Base-by-base conservation (phyloP, 352 stramenopile species). In the Phytophthora uliginosa region DNA sequence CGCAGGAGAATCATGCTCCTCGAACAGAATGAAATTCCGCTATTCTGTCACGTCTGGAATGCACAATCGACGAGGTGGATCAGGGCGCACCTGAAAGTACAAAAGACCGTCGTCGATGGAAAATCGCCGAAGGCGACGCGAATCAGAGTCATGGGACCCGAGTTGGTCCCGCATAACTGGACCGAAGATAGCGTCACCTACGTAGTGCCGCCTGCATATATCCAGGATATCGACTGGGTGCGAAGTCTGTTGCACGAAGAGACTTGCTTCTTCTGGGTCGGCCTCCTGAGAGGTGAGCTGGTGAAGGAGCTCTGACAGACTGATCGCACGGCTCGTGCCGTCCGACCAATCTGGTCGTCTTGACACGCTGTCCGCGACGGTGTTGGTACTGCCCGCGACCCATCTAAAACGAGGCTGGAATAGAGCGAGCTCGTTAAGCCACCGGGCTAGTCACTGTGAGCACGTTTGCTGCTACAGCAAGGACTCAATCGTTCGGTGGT, bases 311-410 rank as follows among this genome's bases (percentile, higher is more conserved):
- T 31, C 26, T 31, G 26, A 31, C 26, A 7, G 26, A 6, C 26
- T 31, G 2, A 31, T 31, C 2, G 26, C 26, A 31, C 7, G 26
- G 26, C 26, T 31, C 26, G 26, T 6, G 26, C 26, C 26, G 26
- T 31, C 26, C 26, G 26, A 31, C 26, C 26, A 4, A 6, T 31
- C 26, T 7, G 26, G 26, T 31, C 3, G 26, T 31, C 31, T 10
- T 31, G 55, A 51, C 17, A 61, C 9, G 34, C 26, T 61, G n/a
- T 61, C 55, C 18, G 33, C 34, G 4, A 61, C 55, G 12, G 50
- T 8, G 24, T 61, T 61, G 15, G 55, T 33, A 4, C 18, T 22
- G 4, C 55, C 34, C 34, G 40, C 20, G 8, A 61, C 26, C 55
- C 34, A 61, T 2, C n/a, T 6, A 33, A 59, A 59, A 8, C n/a